Evolutionary conservation across 805 yeast species (phyloP), one percentile per base, ranked within the genome.

Genomic region (Candida piceae): DNA sequence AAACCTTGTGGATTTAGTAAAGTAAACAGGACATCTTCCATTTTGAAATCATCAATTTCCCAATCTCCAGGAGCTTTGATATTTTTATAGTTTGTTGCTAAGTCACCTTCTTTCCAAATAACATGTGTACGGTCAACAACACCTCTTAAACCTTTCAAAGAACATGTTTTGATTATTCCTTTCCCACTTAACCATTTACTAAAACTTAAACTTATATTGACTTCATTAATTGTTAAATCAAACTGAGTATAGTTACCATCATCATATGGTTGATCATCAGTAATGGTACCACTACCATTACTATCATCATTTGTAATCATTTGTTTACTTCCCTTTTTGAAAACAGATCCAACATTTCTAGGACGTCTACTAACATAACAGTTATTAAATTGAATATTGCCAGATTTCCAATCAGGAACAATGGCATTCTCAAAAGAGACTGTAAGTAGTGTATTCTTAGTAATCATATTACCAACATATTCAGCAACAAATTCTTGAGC

Each of bases 171-270:
- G 15, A 93, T 63, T 13, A 93, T 81, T 0, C 99, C 98, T 36
- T 72, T 72, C 0, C 97, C 97, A 49, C 84, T 81, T 35, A 93
- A 64, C 94, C 97, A 93, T 52, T 87, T 86, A 35, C 75, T 68
- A 47, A 93, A 76, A 10, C 94, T 84, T 13, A 93, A 63, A 1
- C 95, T 79, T 0, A 93, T 74, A 36, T 81, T 80, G 10, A 89
- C 80, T 47, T 83, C 84, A 41, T 90, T 96, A 12, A 93, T 83
- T 0, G 95, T 85, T 27, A 93, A 58, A 58, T 93, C 98, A 57
- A 82, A 93, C 57, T 93, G 98, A 0, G 98, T 90, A 60, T 89
- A 93, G 60, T 93, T 93, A 1, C 97, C 97, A 55, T 88, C 95
- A 49, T 84, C 96, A 38, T 64, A 67, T 16, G 63, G 63, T 19